Base-by-base conservation (phyloP, 139 green algal species). In the Mesotaenium endlicherianum region DNA sequence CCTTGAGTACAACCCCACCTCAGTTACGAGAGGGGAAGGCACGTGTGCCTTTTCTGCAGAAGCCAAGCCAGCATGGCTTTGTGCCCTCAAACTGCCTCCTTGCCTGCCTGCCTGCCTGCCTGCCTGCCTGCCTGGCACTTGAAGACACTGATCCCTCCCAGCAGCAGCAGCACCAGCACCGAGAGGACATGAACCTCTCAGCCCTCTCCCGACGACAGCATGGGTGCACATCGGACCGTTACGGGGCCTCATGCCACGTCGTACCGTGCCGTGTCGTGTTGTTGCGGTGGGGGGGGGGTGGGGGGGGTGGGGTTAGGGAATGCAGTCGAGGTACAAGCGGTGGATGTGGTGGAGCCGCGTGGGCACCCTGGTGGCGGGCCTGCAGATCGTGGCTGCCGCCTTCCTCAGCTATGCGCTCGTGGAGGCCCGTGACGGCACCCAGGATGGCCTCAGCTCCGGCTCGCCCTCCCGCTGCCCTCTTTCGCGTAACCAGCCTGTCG, bases 341-440 rank as follows among this genome's bases (percentile, higher is more conserved):
- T 82, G 75, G 75, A 43, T 82, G 41, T 11, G 26, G 41, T 82
- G 75, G 75, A 80, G 71, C 55, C 41, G 71, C n/a, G 69, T 55
- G 26, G 69, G 69, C 42, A 30, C 34, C 34, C 30, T 77, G 42
- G 69, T 77, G 17, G 40, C 69, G 43, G 69, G n/a, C 50, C 34
- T 78, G 70, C 16, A 78, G 16, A 20, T 68, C 34, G 34, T 64
- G n/a, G 6, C 72, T 5, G 47, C 43, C 72, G 16, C 72, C 42
- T 75, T 74, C 72, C 50, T 75, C 64, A 75, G 64, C 64, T 75
- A 75, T 16, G 64, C 64, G 14, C 14, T 38, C 17, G 14, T 16
- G 64, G 17, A 38, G 14, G 64, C 64, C 36, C 14, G 14, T 16
- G 16, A 16, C 64, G 64, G 17, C 31, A 75, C 14, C 36, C 64